Evolutionary conservation across 768 basidiomycete genomes (phyloP).

Genomic region (Mycena pura): DNA sequence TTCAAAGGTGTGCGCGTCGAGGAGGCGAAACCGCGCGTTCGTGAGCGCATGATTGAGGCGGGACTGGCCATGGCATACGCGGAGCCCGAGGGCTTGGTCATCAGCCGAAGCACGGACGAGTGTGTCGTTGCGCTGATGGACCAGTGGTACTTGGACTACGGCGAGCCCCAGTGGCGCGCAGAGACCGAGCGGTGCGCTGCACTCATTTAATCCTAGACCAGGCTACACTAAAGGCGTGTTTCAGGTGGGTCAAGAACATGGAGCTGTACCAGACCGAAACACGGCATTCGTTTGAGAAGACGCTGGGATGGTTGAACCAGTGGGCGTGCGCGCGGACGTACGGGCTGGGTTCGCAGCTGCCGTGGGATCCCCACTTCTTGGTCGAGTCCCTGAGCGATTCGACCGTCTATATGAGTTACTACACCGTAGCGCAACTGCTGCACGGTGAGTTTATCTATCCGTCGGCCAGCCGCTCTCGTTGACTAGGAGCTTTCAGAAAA

Average conservation of each 20-base stretch:
- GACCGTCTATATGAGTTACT: conserved; percentile 98
- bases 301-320: conserved; percentile 93
- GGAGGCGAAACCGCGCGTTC: conserved; percentile 90
- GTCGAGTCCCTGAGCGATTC: conserved; percentile 98
- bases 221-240: conserved; percentile 15
- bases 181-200: conserved; percentile 76
- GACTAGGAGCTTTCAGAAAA: too few relatives aligned
- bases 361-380: conserved; percentile 96
- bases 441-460: conserved; percentile 65
- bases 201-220: neutral
- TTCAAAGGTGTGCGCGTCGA: conserved; percentile 89
- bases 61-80: conserved; percentile 90
- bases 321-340: conserved; percentile 99
- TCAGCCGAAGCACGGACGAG: conserved; percentile 92
- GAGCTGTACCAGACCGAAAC: conserved; percentile 93
- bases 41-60: conserved; percentile 79
- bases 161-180: conserved; percentile 87
- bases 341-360: conserved; percentile 92
- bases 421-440: conserved; percentile 90
- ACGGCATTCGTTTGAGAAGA: conserved; percentile 88
- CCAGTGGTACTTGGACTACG: conserved; percentile 99
- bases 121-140: conserved; percentile 98
- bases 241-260: conserved; percentile 82
- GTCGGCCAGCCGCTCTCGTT: neutral
- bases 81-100: conserved; percentile 91